Percentiles rank a stretch among this genome's conserved stretches.
phyloP scores from a whole-genome alignment of 2,329 filamentous ascomycete genomes.

The Ceratocystis colombiana region DNA sequence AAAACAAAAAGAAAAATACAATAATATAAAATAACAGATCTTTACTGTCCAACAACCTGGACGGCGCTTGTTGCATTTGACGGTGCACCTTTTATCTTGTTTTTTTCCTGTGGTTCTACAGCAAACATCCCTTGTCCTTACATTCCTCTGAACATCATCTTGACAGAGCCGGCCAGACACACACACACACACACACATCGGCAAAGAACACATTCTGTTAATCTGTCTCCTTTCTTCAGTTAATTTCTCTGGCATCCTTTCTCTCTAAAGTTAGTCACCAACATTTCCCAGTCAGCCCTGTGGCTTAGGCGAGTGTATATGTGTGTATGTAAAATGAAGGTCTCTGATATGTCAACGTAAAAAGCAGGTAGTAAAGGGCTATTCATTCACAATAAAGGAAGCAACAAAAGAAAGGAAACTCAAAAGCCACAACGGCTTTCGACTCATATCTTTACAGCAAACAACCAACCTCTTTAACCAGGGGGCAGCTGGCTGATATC shows the following conservation, averaged over 20 bases:
- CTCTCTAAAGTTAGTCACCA: background rate
- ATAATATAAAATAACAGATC: too few relatives aligned
- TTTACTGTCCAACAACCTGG: too few relatives aligned
- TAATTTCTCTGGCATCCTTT: background rate
- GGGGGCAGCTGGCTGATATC: conserved; percentile 90
- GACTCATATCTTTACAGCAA: too few relatives aligned
- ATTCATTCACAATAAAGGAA: conserved; percentile 37
- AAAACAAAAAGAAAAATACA: too few relatives aligned
- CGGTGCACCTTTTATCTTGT: too few relatives aligned
- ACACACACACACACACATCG: conserved; percentile 14
- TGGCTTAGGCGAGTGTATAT: conserved; percentile 1
- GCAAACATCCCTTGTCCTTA: background rate
- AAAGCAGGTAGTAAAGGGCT: conserved; percentile 32
- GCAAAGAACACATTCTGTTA: conserved; percentile 26
- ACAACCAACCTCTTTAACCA: conserved; percentile 46
- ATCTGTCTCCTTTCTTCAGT: conserved; percentile 24
- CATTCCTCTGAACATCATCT: background rate
- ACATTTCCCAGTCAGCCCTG: background rate
- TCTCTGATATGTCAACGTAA: conserved; percentile 89
- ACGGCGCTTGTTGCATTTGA: too few relatives aligned
- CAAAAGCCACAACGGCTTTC: conserved; percentile 17
- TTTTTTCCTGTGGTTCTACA: background rate
- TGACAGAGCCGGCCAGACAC: background rate
- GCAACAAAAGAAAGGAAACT: conserved; percentile 27
- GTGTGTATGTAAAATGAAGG: conserved; percentile 34